Evolutionary conservation across 148 eudicot species (phyloP), one percentile per base, ranked within the genome.

Genomic region (Bassia scoparia): DNA sequence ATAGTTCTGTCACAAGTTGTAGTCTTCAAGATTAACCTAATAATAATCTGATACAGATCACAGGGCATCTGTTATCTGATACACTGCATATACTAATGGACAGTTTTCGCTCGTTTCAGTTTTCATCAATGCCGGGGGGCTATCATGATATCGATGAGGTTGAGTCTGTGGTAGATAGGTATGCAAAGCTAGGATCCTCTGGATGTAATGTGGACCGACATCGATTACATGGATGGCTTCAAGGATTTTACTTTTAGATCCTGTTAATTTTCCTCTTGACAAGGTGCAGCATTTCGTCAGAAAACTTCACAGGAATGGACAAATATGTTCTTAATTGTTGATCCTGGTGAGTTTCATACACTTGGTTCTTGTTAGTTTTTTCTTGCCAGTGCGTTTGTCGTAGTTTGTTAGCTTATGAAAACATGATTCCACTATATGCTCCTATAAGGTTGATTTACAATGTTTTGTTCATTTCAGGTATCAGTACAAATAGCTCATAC

Each of bases 111-210:
- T 48, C 31, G 2, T 54, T 58, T 65, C 44, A 94, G 98, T 41
- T 91, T 93, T 69, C 98, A 93, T 73, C 98, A 93, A 74, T 93
- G 98, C 33, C 81, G 86, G 1, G 83, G 34, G 86, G 86, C 21
- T 86, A 83, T 71, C 79, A 77, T 30, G 66, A 74, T 66, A 70
- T 79, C 12, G 24, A 73, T 48, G 81, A 83, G 49, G 66, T 86
- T 46, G 81, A 81, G 65, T 73, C 78, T 23, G 86, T 86, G 46
- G 86, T 86, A 46, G 81, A 66, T 11, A 67, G 74, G 13, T 86
- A 86, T 66, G 70, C 81, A 64, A 55, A 64, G 79, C 81, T 44
- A 71, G 33, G 26, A 86, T 86, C 29, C 88, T 5, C 31, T 86
- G 33, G 88, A 86, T 34, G 86, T 83, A 61, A 86, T 86, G 81